A percentile compares a stretch with the other conserved stretches of the same genome.
These are phyloP conservation scores for Sugiyamaella lignohabitans DNA, from an alignment of 805 yeast genomes.

Conservation along the genomic window DNA sequence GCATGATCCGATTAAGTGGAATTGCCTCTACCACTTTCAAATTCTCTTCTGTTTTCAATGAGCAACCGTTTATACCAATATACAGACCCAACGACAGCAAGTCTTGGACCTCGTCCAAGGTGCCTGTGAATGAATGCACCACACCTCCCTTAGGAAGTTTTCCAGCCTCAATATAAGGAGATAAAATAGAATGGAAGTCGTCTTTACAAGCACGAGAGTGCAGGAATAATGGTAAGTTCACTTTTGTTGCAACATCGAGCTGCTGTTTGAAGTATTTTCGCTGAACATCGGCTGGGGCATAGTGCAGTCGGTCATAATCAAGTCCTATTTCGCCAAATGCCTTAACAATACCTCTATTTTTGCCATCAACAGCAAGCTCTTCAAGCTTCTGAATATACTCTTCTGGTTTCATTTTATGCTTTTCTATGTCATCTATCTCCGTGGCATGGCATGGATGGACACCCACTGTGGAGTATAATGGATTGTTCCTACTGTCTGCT, in stretches of 20 bases:
- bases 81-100: conserved; percentile 55
- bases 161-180: conserved; percentile 47
- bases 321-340: conserved; percentile 96
- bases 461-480: conserved; percentile 69
- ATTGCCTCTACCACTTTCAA: conserved; percentile 55
- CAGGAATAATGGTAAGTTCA: conserved; percentile 70
- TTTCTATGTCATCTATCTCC: conserved; percentile 38
- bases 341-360: conserved; percentile 46
- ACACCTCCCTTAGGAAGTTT: conserved; percentile 55
- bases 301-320: conserved; percentile 85
- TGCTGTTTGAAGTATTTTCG: conserved; percentile 62
- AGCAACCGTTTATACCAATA: conserved; percentile 89
- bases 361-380: conserved; percentile 44
- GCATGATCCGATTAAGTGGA: conserved; percentile 65
- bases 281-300: conserved; percentile 65
- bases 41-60: conserved; percentile 72
- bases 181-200: conserved; percentile 63
- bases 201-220: conserved; percentile 84
- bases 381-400: conserved; percentile 43
- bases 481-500: background rate
- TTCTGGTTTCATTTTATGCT: conserved; percentile 20
- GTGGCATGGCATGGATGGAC: conserved; percentile 89
- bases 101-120: conserved; percentile 52
- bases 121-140: conserved; percentile 93
- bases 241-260: conserved; percentile 48